phyloP scores from a whole-genome alignment of 2,329 filamentous ascomycete species.

The Paecilomyces variotii region DNA sequence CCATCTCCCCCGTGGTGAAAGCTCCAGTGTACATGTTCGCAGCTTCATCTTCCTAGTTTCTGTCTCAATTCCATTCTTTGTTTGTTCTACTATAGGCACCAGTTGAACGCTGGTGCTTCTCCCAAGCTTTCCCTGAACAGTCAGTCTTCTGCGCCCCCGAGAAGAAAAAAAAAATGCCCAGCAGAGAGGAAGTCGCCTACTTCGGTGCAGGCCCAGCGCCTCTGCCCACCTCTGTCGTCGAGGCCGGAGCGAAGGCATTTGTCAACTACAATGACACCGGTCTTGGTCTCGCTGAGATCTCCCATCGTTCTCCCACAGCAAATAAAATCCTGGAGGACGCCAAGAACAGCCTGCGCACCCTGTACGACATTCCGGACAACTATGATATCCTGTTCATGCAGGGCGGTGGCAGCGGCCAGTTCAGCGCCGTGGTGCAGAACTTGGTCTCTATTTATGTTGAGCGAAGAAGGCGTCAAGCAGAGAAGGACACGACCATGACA shows the following conservation, averaged over 20 bases:
- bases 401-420: slow-evolving; percentile 77
- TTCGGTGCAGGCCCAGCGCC: slow-evolving; percentile 88
- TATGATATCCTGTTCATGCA: slow-evolving; percentile 89
- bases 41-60: neutral
- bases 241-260: slow-evolving; percentile 66
- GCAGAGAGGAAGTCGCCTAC: slow-evolving; percentile 68
- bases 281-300: slow-evolving; percentile 81
- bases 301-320: slow-evolving; percentile 74
- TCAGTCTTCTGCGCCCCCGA: neutral
- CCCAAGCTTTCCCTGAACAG: neutral
- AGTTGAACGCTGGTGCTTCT: neutral
- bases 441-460: slow-evolving; percentile 75
- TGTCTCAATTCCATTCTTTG: neutral
- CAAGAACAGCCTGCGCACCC: slow-evolving; percentile 63
- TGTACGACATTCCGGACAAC: slow-evolving; percentile 74
- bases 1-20: neutral
- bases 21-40: neutral
- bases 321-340: slow-evolving; percentile 69
- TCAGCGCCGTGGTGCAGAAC: slow-evolving; percentile 78
- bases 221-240: slow-evolving; percentile 72
- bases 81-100: neutral
- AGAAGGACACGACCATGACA: slow-evolving; percentile 43
- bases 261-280: slow-evolving; percentile 75
- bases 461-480: slow-evolving; percentile 53
- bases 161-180: slow-evolving; percentile 44